Base-by-base conservation (phyloP, 2,329 filamentous ascomycete species). In the Lachnellula cervina region DNA sequence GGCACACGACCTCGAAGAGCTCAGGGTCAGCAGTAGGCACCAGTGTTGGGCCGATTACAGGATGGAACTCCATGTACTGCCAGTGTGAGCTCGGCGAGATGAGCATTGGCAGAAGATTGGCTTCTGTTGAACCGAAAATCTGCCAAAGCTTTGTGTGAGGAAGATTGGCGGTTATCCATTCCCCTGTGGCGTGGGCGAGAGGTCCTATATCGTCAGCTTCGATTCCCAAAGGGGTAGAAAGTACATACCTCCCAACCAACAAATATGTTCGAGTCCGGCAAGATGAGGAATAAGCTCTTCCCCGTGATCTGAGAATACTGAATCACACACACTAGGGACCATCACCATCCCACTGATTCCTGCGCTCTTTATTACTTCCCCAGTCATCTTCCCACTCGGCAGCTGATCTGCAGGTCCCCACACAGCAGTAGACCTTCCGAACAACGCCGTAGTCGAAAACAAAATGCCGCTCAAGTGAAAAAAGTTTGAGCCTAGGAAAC, bases 1-100 rank as follows among this genome's bases (percentile, higher is more conserved):
- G 61, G 9, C 72, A 43, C 19, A 72, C 61, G 17, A 71, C 64
- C 51, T 74, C 69, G 54, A 71, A 71, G 11, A 73, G 49, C 8
- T 66, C 62, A 0, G 38, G 28, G n/a, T 62, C 59, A 47, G 63
- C 56, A 13, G 65, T 52, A 6, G 57, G 59, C 1, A 65, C 66
- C 2, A 67, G 57, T 3, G 54, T 51, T 5, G 63, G 59, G 0
- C 60, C 60, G 2, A 66, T 49, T 2, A 48, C 28, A 4, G 66
- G 66, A n/a, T 69, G 66, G 5, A 69, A 59, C 32, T 63, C 62
- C 9, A 72, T 35, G 54, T 71, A 71, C 17, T 55, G 55, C 70
- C 71, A 73, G 47, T 72, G 67, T 11, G 54, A 58, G 62, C 57
- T 16, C 17, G 61, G 49, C 61, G 68, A 47, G 52, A 62, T 9